Evolutionary conservation across 257 asterid genomes (phyloP), one percentile per base, ranked within the genome.

Genomic region (Solanum raphanifolium): DNA sequence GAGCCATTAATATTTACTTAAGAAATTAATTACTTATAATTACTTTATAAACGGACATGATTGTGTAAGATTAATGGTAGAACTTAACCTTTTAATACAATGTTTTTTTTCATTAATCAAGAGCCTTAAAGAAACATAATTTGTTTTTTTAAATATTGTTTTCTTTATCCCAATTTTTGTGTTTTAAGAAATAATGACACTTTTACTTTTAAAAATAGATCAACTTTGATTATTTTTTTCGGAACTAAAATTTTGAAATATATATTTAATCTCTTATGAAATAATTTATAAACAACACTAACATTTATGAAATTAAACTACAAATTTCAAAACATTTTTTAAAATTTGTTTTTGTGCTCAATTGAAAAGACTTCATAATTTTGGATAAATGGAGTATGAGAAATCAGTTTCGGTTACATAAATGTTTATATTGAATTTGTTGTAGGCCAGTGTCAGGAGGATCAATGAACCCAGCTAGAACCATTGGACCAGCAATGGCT

Each of bases 391-490:
- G 58, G 58, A 46, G 58, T 46, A 46, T 46, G 55, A 46, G 55
- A 12, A 46, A 46, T 46, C 55, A 46, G 18, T 13, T 46, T 46
- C 58, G 58, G 20, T 52, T 18, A 6, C 62, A 52, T 52, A 6
- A 52, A 34, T 27, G 29, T 41, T 23, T 16, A 21, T 2, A 72
- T 72, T 32, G 3, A 5, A 46, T 41, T 25, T 16, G 62, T 32
- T 88, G 18, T 85, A 96, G 99, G 89, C 98, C 99, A 3, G 55
- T 95, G 85, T 95, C 99, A 5, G 98, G 99, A 38, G 99, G 98
- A 75, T 95, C 98, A 6, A 96, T 96, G 99, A 95, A 96, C 91
- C 99, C 98, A 0, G 98, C 95, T 5, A 90, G 98, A 87, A 92
- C 93, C 23, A 65, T 96, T 13, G 99, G 99, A 2, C 99, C 99